Evolutionary conservation across 257 asterid species (phyloP), one percentile per base, ranked within the genome.

Genomic region (Solanum etuberosum): DNA sequence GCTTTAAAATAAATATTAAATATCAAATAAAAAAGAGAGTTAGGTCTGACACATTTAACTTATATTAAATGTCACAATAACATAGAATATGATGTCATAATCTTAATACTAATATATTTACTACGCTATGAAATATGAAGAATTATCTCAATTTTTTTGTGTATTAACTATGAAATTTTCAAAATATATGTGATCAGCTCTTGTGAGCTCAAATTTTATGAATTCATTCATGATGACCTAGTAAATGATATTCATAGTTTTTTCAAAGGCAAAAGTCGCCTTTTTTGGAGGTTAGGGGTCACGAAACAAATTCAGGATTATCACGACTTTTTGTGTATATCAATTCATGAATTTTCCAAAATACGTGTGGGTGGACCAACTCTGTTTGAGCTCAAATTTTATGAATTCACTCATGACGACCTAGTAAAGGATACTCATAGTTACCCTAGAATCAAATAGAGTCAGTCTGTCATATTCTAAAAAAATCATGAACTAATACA

Each of bases 331-430:
- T 20, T 7, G 11, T 3, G 65, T 21, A 2, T 57, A 57, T 20
- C 12, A 57, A 57, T 21, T 57, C 13, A 57, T 20, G 67, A n/a
- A 61, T 23, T n/a, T 61, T n/a, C 27, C 13, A 0, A 61, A 61
- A 61, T n/a, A 10, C n/a, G 4, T 10, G 7, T 61, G 0, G 7
- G 7, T 61, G 0, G 7, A 61, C 6, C 31, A 5, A 23, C 0
- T 61, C 2, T n/a, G 4, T n/a, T 61, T n/a, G 15, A 61, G 2
- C 16, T n/a, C 16, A 61, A 61, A 23, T 61, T 61, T 61, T 61
- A n/a, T n/a, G 15, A 0, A 23, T n/a, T 2, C 15, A 61, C 0
- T 61, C 8, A 1, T 4, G 7, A n/a, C 0, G 3, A 61, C 7
- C 31, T 61, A n/a, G 7, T 61, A n/a, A 61, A 4, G 1, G 16